Evolutionary conservation across 257 asterid genomes (phyloP), one percentile per base, ranked within the genome.

Genomic region (Nyctanthes arbortristis): DNA sequence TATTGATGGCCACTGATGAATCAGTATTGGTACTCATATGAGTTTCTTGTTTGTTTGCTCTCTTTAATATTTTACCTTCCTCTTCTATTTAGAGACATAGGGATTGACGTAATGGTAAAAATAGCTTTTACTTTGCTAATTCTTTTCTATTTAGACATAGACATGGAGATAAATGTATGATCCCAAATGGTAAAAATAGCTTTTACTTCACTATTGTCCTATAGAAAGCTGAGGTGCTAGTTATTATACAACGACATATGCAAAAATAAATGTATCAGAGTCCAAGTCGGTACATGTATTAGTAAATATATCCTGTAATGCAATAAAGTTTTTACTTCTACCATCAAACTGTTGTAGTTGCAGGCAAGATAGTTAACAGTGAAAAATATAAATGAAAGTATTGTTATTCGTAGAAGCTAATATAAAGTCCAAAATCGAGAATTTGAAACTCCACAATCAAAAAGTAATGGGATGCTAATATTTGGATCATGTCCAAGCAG

Each of bases 11-110:
- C n/a, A 54, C 31, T 54, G 66, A 47, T 24, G 43, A 27, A 18
- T 29, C 60, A 24, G 12, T 37, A 61, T 32, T 67, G 61, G 18
- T n/a, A 25, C 59, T 16, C 73, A 58, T 58, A 43, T 68, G 73
- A 27, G 4, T 40, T 28, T 43, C 65, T 68, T 27, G 18, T 57
- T 39, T 39, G 16, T 18, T 57, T 57, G 63, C 33, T 31, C n/a
- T 61, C 25, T 61, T 61, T 32, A 61, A 61, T 61, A 29, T 27
- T n/a, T 14, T 55, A 32, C 57, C 52, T 27, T 6, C 14, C 25
- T 37, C 35, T 56, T 2, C n/a, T 7, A 36, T 36, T 36, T 27
- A 27, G 0, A 36, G n/a, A 70, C 20, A 30, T 12, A 24, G 29
- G 18, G 7, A 45, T 32, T 32, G 76, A 63, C 31, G 31, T 35